Base-by-base conservation (phyloP, 768 basidiomycete species). In the Tylopilus sp. region DNA sequence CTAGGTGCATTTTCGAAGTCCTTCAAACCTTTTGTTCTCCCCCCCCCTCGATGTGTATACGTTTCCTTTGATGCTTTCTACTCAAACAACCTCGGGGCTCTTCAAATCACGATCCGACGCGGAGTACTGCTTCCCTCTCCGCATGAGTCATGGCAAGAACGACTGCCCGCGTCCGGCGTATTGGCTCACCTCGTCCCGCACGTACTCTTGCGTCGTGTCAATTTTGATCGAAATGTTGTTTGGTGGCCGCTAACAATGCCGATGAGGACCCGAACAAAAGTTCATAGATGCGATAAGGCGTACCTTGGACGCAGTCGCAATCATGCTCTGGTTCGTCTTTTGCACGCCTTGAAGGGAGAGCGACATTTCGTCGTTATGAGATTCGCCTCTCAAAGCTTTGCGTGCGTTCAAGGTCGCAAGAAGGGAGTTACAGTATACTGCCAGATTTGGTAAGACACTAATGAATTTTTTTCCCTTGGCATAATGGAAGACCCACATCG, bases 151-250 rank as follows among this genome's bases (percentile, higher is more conserved):
- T 15, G 33, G 31, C 13, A 4, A 26, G 35, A n/a, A 12, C 3
- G 23, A 13, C 9, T 20, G 12, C 6, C 8, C 3, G 38, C 11
- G 18, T 9, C 11, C 20, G 28, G 28, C 28, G 1, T 26, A 18
- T 11, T 4, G 2, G 35, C 66, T 46, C 15, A 70, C 69, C 56
- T 68, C 67, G 51, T 82, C 80, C 36, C 73, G 75, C 41, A 72
- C 67, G 21, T 72, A 75, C 52, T 83, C 82, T 43, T 82, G 78
- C 22, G 76, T 82, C 4, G 82, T 83, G 62, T 85, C 81, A 46
- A 85, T 82, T 65, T 82, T 82, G 69, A 85, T 84, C 35, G 82
- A 80, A 53, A 85, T 81, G 52, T 80, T 79, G 44, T 78, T 75
- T 31, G 75, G 73, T 52, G 39, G 1, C 2, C 58, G 62, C 64